phyloP scores from a whole-genome alignment of 2,329 filamentous ascomycete species.

The Colletotrichum paranaense region DNA sequence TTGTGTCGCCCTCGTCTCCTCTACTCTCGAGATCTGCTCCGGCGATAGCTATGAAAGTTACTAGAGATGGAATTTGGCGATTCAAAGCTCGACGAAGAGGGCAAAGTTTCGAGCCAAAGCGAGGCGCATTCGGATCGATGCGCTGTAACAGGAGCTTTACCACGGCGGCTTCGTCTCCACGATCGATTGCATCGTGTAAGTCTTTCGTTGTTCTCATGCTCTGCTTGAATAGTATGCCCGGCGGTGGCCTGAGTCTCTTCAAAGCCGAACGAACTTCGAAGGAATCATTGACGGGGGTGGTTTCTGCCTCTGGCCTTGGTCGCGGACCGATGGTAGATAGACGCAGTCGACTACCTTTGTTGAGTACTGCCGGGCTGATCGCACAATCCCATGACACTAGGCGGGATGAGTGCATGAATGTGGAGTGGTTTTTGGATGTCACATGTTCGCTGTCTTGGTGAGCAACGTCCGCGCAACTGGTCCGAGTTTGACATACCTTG shows the following conservation, averaged over 20 bases:
- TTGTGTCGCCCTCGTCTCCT: slow-evolving; percentile 35
- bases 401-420: slow-evolving; percentile 34
- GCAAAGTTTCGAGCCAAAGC: slow-evolving; percentile 28
- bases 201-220: slow-evolving; percentile 34
- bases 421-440: slow-evolving; percentile 30
- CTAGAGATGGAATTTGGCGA: slow-evolving; percentile 36
- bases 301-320: slow-evolving; percentile 16
- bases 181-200: slow-evolving; percentile 41
- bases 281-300: slow-evolving; percentile 9
- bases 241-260: slow-evolving; percentile 27
- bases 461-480: not conserved
- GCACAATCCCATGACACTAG: slow-evolving; percentile 25
- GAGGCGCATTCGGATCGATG: slow-evolving; percentile 37
- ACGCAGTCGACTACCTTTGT: slow-evolving; percentile 33
- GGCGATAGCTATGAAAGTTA: slow-evolving; percentile 38
- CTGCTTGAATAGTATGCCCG: slow-evolving; percentile 26
- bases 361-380: slow-evolving; percentile 34
- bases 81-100: slow-evolving; percentile 39
- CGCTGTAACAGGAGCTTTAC: slow-evolving; percentile 38
- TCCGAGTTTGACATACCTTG: slow-evolving; percentile 3
- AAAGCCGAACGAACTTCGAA: slow-evolving; percentile 24
- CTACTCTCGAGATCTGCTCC: slow-evolving; percentile 39
- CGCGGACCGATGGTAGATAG: slow-evolving; percentile 19
- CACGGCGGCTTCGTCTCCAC: slow-evolving; percentile 36
- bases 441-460: slow-evolving; percentile 24